phyloP scores from a whole-genome alignment of 306 rosid species.

The Lathyrus aphaca region DNA sequence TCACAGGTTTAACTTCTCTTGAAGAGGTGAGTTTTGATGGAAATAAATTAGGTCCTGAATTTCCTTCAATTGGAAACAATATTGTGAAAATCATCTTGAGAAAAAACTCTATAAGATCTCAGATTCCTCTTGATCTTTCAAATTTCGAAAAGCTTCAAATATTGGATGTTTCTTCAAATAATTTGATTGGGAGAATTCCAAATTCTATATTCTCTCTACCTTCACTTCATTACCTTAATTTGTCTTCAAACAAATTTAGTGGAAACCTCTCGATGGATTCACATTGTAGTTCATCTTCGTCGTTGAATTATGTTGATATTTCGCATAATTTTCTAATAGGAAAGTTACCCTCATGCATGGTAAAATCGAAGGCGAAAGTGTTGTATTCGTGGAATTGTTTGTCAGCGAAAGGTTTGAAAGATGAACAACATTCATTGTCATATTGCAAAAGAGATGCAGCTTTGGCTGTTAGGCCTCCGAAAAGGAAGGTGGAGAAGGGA shows the following conservation, averaged over 20 bases:
- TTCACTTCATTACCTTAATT: conserved; percentile 59
- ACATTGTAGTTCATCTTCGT: conserved; percentile 50
- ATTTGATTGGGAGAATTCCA: conserved; percentile 65
- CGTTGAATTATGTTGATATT: conserved; percentile 67
- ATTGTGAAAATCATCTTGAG: conserved; percentile 56
- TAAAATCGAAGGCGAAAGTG: conserved; percentile 51
- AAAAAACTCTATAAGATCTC: conserved; percentile 69
- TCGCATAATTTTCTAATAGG: conserved; percentile 81
- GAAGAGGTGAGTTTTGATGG: conserved; percentile 68
- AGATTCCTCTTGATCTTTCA: conserved; percentile 47
- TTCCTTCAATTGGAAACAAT: conserved; percentile 57
- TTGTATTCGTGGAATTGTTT: conserved; percentile 77
- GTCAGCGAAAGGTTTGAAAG: conserved; percentile 46
- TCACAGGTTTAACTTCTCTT: conserved; percentile 49
- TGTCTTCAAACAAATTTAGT: conserved; percentile 66
- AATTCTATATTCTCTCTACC: conserved; percentile 62
- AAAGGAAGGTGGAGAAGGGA: conserved; percentile 35
- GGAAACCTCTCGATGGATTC: conserved; percentile 58
- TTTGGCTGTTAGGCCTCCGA: conserved; percentile 74
- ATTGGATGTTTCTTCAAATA: conserved; percentile 71
- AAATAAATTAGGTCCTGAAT: conserved; percentile 70
- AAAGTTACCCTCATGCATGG: conserved; percentile 73
- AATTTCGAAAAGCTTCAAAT: conserved; percentile 53
- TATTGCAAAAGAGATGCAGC: conserved; percentile 76
- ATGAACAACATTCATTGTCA: conserved; percentile 64